These are phyloP conservation scores for Colletotrichum sp. DNA, from an alignment of 2,329 filamentous ascomycete genomes.

Conservation along the genomic window DNA sequence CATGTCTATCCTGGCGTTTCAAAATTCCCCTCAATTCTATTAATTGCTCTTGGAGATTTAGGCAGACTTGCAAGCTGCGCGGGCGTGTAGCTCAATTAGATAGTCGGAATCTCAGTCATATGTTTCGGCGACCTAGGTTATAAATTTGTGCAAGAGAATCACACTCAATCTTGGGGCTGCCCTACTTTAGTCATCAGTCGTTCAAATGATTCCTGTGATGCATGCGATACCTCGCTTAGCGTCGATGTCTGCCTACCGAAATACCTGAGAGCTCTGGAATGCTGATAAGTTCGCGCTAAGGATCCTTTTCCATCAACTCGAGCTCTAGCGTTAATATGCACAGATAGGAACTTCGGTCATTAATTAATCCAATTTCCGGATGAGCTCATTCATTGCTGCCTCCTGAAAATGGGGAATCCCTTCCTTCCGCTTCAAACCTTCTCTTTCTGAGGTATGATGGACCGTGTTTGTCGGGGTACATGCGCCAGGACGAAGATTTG, in stretches of 20 bases:
- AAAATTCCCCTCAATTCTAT: not conserved
- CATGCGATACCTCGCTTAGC: not conserved
- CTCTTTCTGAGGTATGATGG: not conserved
- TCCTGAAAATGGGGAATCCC: not conserved
- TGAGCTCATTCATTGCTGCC: not conserved
- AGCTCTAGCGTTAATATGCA: not conserved
- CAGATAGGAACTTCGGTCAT: not conserved
- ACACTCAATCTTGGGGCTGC: not conserved
- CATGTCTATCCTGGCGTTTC: not conserved
- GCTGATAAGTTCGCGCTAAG: not conserved
- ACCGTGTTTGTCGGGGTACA: not conserved
- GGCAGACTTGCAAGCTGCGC: not conserved
- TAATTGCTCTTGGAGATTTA: not conserved
- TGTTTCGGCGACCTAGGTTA: not conserved
- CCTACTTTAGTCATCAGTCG: not conserved
- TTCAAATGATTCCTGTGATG: not conserved
- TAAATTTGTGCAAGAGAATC: not conserved
- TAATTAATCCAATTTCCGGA: not conserved
- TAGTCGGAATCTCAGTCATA: not conserved
- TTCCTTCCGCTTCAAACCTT: not conserved
- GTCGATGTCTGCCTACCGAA: not conserved
- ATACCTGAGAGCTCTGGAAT: not conserved
- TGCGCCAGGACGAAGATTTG: not conserved
- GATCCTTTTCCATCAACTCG: not conserved
- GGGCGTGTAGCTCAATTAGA: accelerated